phyloP scores from a whole-genome alignment of 805 yeast species.

The Monosporozyma aquatica region DNA sequence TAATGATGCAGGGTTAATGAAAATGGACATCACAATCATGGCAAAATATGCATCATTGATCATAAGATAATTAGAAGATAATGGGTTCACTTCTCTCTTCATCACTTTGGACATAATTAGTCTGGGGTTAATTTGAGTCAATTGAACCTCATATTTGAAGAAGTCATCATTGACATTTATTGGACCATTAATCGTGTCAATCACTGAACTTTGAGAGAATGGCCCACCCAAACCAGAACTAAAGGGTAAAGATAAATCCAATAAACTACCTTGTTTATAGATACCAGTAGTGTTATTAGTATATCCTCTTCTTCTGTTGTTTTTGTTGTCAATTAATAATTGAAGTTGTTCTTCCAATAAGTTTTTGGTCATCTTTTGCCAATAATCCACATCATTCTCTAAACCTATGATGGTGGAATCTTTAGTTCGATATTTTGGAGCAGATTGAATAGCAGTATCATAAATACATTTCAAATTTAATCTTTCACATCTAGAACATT shows the following conservation, averaged over 20 bases:
- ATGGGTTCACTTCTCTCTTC: conserved; percentile 27
- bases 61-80: conserved; percentile 26
- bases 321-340: too few species aligned
- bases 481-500: conserved; percentile 25
- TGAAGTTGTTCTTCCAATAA: conserved; percentile 6
- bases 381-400: conserved; percentile 26
- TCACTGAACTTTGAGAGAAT: too few species aligned
- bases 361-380: conserved; percentile 23
- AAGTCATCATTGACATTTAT: conserved; percentile 2
- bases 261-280: background rate
- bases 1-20: conserved; percentile 8
- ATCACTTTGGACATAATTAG: conserved; percentile 22
- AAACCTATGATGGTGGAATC: conserved; percentile 26
- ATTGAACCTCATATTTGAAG: conserved; percentile 11
- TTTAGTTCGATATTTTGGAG: conserved; percentile 28
- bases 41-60: conserved; percentile 24
- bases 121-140: conserved; percentile 20
- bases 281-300: too few species aligned
- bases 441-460: conserved; percentile 25
- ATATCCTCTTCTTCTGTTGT: too few species aligned
- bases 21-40: conserved; percentile 19
- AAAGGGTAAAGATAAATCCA: background rate
- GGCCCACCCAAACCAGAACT: too few species aligned
- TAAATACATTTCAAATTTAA: conserved; percentile 24
- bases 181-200: background rate